A percentile compares a stretch with the other conserved stretches of the same genome.
phyloP scores from a whole-genome alignment of 495 filamentous ascomycete species.

The Halenospora varia region DNA sequence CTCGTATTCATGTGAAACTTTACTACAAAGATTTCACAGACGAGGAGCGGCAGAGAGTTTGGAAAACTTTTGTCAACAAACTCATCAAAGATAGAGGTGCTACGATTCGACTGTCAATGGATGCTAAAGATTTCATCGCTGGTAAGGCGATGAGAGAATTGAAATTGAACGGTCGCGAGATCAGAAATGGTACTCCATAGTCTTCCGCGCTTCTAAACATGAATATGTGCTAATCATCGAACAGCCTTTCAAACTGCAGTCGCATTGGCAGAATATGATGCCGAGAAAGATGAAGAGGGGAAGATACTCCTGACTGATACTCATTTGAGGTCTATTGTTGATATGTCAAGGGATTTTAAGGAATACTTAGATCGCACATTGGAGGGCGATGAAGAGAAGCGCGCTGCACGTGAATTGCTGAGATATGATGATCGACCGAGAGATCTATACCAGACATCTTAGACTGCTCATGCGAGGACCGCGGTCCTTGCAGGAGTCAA shows the following conservation, averaged over 20 bases:
- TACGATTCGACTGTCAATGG: neutral
- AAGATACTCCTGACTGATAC: neutral
- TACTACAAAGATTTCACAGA: slow-evolving; percentile 2
- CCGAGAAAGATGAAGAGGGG: slow-evolving; percentile 14
- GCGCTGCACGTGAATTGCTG: slow-evolving; percentile 7
- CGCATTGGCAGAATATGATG: slow-evolving; percentile 19
- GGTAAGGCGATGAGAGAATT: slow-evolving; percentile 7
- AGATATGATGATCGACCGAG: slow-evolving; percentile 3
- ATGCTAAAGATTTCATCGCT: slow-evolving; percentile 7
- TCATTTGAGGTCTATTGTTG: slow-evolving; percentile 11
- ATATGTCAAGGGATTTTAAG: slow-evolving; percentile 23
- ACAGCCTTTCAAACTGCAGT: slow-evolving; percentile 28
- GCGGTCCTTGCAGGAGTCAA: no score
- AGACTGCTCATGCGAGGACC: no score
- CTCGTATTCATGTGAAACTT: slow-evolving; percentile 4
- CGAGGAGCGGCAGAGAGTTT: slow-evolving; percentile 1
- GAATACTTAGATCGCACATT: slow-evolving; percentile 8
- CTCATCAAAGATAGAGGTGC: neutral
- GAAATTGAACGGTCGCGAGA: slow-evolving; percentile 13
- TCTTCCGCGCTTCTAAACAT: no score
- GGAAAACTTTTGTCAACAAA: slow-evolving; percentile 9
- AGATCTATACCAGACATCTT: no score
- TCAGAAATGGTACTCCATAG: no score
- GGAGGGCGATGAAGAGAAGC: slow-evolving; percentile 3
- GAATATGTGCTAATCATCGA: no score